These are phyloP conservation scores for Saccharomyces hybrid DNA, from an alignment of 1,139 yeast genomes.

Conservation along the genomic window DNA sequence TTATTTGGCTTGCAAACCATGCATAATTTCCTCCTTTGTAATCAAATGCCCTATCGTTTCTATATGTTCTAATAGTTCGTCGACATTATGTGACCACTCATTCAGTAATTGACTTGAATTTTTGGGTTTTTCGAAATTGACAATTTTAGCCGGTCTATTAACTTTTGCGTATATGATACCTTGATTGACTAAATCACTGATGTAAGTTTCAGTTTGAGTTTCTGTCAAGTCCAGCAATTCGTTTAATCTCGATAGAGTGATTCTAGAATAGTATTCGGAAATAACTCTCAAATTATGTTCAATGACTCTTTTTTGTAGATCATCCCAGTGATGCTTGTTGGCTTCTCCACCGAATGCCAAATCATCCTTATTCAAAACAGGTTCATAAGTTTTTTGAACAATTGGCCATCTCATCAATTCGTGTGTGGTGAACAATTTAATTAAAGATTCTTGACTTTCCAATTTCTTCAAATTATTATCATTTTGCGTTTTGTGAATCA, in stretches of 20 bases:
- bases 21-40: conserved; percentile 93
- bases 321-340: conserved; percentile 60
- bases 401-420: conserved; percentile 93
- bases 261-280: conserved; percentile 79
- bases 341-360: conserved; percentile 33
- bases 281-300: conserved; percentile 91
- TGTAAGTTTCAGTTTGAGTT: conserved; percentile 71
- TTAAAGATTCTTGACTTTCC: conserved; percentile 55
- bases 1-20: conserved; percentile 49
- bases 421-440: conserved; percentile 77
- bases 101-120: conserved; percentile 79
- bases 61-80: conserved; percentile 74
- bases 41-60: conserved; percentile 95
- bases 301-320: conserved; percentile 79
- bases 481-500: conserved; percentile 64
- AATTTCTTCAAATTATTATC: conserved; percentile 64
- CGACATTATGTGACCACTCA: conserved; percentile 90
- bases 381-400: conserved; percentile 62
- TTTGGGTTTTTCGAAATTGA: conserved; percentile 71
- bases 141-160: conserved; percentile 83
- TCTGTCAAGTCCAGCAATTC: conserved; percentile 71
- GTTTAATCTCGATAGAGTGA: conserved; percentile 70
- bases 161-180: conserved; percentile 91
- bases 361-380: conserved; percentile 36
- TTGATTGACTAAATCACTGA: conserved; percentile 80